Evolutionary conservation across 2,329 filamentous ascomycete genomes (phyloP).

Genomic region (Phyllosticta citribraziliensis): DNA sequence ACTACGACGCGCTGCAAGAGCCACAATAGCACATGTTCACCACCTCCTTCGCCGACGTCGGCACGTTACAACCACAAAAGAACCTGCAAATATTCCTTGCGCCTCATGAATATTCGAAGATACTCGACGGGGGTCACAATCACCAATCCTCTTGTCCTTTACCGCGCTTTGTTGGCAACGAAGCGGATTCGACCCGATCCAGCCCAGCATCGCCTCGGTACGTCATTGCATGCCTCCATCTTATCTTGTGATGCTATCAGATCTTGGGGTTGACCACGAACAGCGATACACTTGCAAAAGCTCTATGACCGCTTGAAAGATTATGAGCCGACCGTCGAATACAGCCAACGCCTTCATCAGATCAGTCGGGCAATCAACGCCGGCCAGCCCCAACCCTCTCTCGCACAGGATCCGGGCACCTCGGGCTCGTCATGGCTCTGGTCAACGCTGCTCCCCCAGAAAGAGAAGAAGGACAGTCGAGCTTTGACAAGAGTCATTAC

Average conservation of each 20-base stretch:
- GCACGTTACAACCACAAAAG: background rate
- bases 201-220: slow-evolving; percentile 55
- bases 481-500: slow-evolving; percentile 61
- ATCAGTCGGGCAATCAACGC: slow-evolving; percentile 39
- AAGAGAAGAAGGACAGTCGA: slow-evolving; percentile 44
- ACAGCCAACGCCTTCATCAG: slow-evolving; percentile 54
- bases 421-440: slow-evolving; percentile 40
- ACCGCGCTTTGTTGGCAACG: slow-evolving; percentile 59
- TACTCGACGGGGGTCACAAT: slow-evolving; percentile 33
- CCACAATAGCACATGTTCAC: slow-evolving; percentile 4
- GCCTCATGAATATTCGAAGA: slow-evolving; percentile 8
- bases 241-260: background rate
- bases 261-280: background rate
- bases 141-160: slow-evolving; percentile 65
- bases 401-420: slow-evolving; percentile 23
- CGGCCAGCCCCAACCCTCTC: slow-evolving; percentile 18
- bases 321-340: slow-evolving; percentile 64
- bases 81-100: background rate
- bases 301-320: slow-evolving; percentile 68
- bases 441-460: slow-evolving; percentile 42
- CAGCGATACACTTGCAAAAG: slow-evolving; percentile 65
- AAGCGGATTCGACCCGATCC: slow-evolving; percentile 59
- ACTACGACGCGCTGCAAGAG: background rate
- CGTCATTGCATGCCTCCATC: slow-evolving; percentile 3
- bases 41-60: slow-evolving; percentile 7